A percentile compares a stretch with the other conserved stretches of the same genome.
Evolutionary conservation across 2,329 filamentous ascomycete genomes (phyloP).

Genomic region (Pochonia chlamydosporia): DNA sequence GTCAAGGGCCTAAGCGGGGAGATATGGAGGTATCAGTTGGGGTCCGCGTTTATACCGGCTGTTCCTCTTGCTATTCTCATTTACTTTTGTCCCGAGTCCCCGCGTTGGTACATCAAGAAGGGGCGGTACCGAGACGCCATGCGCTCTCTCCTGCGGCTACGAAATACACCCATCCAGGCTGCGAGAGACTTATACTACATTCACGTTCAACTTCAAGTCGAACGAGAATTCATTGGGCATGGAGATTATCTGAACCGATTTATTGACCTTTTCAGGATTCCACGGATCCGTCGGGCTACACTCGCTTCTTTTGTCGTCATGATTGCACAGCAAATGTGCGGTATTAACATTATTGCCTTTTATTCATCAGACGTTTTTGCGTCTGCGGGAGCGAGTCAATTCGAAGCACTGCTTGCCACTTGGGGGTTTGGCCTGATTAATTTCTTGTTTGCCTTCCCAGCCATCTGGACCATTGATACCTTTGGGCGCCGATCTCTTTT

Average conservation of each 20-base stretch:
- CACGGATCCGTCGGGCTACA: conserved; percentile 65
- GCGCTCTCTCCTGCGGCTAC: conserved; percentile 44
- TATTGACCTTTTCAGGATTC: conserved; percentile 61
- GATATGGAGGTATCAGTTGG: conserved; percentile 59
- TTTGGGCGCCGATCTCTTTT: conserved; percentile 48
- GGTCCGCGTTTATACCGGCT: conserved; percentile 56
- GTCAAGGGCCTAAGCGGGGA: conserved; percentile 24
- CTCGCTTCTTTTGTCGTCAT: conserved; percentile 75
- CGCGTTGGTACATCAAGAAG: conserved; percentile 64
- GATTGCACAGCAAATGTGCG: conserved; percentile 70
- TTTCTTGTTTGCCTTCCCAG: conserved; percentile 53
- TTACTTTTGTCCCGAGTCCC: conserved; percentile 61
- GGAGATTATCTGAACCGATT: conserved; percentile 58
- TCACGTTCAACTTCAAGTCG: conserved; percentile 57
- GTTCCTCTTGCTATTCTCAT: conserved; percentile 53
- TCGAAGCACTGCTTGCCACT: conserved; percentile 52
- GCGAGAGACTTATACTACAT: conserved; percentile 59
- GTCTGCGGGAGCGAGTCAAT: conserved; percentile 49
- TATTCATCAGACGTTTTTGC: conserved; percentile 62
- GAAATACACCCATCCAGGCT: conserved; percentile 50
- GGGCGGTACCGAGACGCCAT: conserved; percentile 56
- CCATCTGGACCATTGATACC: conserved; percentile 54
- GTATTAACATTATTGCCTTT: conserved; percentile 69
- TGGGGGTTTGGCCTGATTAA: conserved; percentile 54
- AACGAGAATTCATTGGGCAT: conserved; percentile 42